Evolutionary conservation across 225 moss, liverwort and hornwort genomes (phyloP).

Genomic region (Thuidium tamariscinum): DNA sequence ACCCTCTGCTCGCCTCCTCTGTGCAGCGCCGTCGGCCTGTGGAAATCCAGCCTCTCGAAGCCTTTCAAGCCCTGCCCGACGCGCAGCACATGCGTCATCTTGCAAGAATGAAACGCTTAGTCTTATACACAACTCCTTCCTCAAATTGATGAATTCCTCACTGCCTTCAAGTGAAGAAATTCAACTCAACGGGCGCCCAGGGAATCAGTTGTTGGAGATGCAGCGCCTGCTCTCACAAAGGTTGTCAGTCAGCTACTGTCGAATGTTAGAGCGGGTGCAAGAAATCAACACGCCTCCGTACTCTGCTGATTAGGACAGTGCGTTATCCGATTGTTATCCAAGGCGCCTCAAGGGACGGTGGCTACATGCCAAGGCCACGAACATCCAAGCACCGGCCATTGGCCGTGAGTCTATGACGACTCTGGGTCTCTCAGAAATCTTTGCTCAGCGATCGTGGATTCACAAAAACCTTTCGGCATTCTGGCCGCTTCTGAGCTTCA

Average conservation of each 20-base stretch:
- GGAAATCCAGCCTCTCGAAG: neutral
- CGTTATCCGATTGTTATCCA: neutral
- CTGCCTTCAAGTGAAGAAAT: neutral
- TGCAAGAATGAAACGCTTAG: neutral
- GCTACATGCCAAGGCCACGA: neutral
- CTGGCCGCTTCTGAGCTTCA: neutral
- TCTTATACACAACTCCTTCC: neutral
- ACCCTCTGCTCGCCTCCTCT: neutral
- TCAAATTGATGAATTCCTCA: neutral
- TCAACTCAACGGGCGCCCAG: no score
- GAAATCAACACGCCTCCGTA: neutral
- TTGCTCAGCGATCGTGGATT: neutral
- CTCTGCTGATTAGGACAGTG: neutral
- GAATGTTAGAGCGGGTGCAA: neutral
- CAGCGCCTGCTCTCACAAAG: neutral
- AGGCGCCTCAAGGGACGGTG: no score
- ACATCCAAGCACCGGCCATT: neutral
- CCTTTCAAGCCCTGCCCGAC: conserved; percentile 16
- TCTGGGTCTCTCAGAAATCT: neutral
- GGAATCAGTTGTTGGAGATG: neutral
- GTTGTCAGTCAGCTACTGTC: neutral
- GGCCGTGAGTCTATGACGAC: neutral
- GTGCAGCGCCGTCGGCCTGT: neutral
- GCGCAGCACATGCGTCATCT: conserved; percentile 21
- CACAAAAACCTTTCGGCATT: neutral